Base-by-base conservation (phyloP, 225 moss, liverwort and hornwort genomes). In the Anthoceros angustus region DNA sequence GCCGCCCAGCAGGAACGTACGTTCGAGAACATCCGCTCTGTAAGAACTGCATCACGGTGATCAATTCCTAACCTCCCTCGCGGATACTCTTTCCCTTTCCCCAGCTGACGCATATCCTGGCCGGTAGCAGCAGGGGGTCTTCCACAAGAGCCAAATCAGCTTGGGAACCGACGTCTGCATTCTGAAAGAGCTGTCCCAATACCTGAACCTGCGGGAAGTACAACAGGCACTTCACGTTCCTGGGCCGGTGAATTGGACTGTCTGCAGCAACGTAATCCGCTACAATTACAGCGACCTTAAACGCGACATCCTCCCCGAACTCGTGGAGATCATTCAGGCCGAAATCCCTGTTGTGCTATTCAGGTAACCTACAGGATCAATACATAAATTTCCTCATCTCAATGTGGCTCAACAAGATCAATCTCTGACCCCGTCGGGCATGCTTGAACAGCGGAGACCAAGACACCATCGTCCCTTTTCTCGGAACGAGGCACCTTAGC, bases 131-230 rank as follows among this genome's bases (percentile, higher is more conserved):
- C 32, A 32, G 32, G 32, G 32, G 4, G 32, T 32, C 1, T 4
- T 1, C 32, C 32, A 4, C 32, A 32, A 32, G 32, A 32, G 32
- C 32, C 32, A 32, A 41, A 70, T 72, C n/a, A 81, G 81, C 66
- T 65, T 81, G 15, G 78, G 81, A 48, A 77, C 77, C 18, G 81
- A 81, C 63, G 81, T 81, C 20, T 81, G 81, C 72, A 75, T 81
- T 12, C 72, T 69, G 39, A 43, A 66, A 20, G 81, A 81, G 75
- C 73, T 77, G 77, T 73, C 72, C 66, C 50, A 45, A 0, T 81
- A 81, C 39, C 64, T 81, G 15, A 81, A 75, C 40, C 61, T 64
- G 42, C 77, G 72, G 25, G 68, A 81, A 43, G 78, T 78, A 7
- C 81, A 81, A 39, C 61, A 73, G 9, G 81, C 81, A 39, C 68